Percentiles rank a stretch among this genome's conserved stretches.
Conservation (phyloP, 768 basidiomycete genomes). For the Daedaleopsis nitida region DNA sequence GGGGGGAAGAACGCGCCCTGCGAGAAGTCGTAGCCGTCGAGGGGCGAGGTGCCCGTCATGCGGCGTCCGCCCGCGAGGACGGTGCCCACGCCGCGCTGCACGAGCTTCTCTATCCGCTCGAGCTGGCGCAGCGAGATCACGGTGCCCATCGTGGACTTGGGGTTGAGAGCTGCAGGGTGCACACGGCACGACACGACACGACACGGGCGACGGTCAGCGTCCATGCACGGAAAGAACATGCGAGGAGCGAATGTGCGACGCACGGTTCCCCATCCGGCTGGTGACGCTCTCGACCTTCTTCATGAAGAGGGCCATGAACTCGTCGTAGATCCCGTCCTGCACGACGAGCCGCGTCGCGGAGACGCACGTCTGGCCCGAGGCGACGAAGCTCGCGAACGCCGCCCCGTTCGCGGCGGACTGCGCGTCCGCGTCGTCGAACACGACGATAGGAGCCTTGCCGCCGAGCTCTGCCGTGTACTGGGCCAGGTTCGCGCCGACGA, state of each 20-base stretch:
- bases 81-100: conserved; percentile 45
- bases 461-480: conserved; percentile 84
- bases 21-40: conserved; percentile 75
- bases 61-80: conserved; percentile 66
- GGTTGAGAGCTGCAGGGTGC: conserved; percentile 60
- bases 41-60: conserved; percentile 58
- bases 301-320: conserved; percentile 63
- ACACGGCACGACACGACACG: not conserved
- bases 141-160: conserved; percentile 75
- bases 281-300: conserved; percentile 64
- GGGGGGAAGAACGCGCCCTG: conserved; percentile 79
- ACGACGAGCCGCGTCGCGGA: conserved; percentile 85
- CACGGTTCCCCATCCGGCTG: conserved; percentile 78
- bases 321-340: conserved; percentile 68
- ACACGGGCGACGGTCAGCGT: not conserved
- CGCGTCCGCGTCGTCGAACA: conserved; percentile 80
- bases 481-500: conserved; percentile 75
- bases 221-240: not conserved
- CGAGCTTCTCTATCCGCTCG: conserved; percentile 60
- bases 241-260: conserved; percentile 1
- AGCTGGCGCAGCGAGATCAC: conserved; percentile 72
- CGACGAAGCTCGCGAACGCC: conserved; percentile 83
- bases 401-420: conserved; percentile 77
- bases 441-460: conserved; percentile 82
- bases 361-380: conserved; percentile 90